These are phyloP conservation scores for Babesia bigemina DNA, from an alignment of 169 alveolate genomes.

Conservation along the genomic window DNA sequence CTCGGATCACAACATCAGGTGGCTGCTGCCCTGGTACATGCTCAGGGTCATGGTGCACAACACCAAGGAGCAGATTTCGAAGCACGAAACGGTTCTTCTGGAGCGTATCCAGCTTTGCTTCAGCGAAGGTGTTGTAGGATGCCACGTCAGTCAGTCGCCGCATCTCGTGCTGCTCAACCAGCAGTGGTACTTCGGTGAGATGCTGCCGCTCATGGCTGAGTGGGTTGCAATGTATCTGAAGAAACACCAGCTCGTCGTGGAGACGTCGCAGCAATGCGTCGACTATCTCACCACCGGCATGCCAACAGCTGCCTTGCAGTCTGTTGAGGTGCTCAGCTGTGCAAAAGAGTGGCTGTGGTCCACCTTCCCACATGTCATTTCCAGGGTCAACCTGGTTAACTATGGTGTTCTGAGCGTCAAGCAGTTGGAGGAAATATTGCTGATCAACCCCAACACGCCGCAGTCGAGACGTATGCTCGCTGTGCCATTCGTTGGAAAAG, in stretches of 20 bases:
- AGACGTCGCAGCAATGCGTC: constrained; percentile 70
- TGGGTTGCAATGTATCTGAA: constrained; percentile 72
- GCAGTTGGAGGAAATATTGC: constrained; percentile 57
- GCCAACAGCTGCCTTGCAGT: constrained; percentile 20
- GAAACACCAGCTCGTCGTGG: constrained; percentile 68
- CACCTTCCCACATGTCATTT: constrained; percentile 85
- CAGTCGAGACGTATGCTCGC: constrained; percentile 86
- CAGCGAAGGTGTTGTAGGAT: constrained; percentile 49
- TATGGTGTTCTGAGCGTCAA: constrained; percentile 75
- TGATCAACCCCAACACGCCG: constrained; percentile 54
- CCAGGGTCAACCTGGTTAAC: constrained; percentile 81
- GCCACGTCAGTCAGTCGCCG: constrained; percentile 73
- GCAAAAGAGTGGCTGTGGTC: constrained; percentile 86
- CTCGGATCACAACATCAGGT: constrained; percentile 69
- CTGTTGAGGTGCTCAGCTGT: constrained; percentile 77
- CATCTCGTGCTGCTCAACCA: constrained; percentile 62
- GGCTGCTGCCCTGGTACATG: constrained; percentile 87
- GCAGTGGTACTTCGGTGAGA: constrained; percentile 61
- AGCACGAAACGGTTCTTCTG: constrained; percentile 39
- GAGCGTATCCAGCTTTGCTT: constrained; percentile 40
- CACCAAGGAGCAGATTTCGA: constrained; percentile 40
- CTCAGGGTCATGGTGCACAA: constrained; percentile 74
- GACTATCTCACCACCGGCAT: constrained; percentile 44
- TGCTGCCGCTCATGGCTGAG: constrained; percentile 82
- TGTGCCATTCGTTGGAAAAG: constrained; percentile 92